Conservation (phyloP, 1,139 yeast species). For the Torulaspora pretoriensis region DNA sequence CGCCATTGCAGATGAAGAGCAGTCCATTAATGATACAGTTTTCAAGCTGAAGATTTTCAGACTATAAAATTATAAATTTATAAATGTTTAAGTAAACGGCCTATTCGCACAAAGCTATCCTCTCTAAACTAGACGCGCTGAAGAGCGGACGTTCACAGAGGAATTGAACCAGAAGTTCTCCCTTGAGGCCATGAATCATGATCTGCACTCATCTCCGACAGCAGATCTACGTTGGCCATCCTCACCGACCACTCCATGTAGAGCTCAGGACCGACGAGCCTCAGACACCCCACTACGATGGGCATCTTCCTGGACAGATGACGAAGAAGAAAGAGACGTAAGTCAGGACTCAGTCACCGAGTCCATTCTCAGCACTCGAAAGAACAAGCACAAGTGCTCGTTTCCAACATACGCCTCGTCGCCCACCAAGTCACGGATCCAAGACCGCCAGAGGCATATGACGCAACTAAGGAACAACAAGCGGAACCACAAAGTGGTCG, state of each 20-base stretch:
- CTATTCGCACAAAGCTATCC: not conserved
- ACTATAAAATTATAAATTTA: constrained; percentile 21
- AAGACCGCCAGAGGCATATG: constrained; percentile 7
- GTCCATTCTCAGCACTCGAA: constrained; percentile 8
- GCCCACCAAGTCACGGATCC: constrained; percentile 9
- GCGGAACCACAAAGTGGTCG: constrained; percentile 13
- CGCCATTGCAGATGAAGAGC: constrained; percentile 85
- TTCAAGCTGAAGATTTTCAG: constrained; percentile 77
- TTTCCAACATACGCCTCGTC: constrained; percentile 14
- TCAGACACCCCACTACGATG: not conserved
- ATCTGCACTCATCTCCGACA: not conserved
- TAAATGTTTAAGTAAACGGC: constrained; percentile 3
- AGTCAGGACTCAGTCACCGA: constrained; percentile 8
- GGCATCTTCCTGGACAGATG: not conserved
- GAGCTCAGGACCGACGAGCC: not conserved
- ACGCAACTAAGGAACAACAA: constrained; percentile 11
- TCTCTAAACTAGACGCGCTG: not conserved
- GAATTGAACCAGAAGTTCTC: not conserved
- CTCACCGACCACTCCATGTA: not conserved
- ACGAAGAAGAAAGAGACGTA: not conserved
- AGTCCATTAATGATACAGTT: constrained; percentile 77
- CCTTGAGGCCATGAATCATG: not conserved
- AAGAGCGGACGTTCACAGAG: too few relatives aligned
- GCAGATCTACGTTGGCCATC: not conserved
- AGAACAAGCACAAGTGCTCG: constrained; percentile 2